Conservation (phyloP, 2,329 filamentous ascomycete species). For the Pyricularia grisea region DNA sequence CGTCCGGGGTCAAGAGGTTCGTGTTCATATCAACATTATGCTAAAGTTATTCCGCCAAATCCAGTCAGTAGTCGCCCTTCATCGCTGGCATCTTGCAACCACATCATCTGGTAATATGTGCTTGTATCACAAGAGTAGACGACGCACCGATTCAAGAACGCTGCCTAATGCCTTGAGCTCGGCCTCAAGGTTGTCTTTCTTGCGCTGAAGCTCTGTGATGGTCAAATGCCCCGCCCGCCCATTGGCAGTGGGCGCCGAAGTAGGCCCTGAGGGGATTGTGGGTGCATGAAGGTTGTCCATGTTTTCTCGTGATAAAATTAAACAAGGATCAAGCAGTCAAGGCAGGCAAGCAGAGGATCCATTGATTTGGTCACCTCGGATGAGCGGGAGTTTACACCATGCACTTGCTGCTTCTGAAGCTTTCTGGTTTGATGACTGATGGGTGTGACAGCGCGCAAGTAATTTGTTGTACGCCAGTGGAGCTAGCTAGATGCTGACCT, state of each 20-base stretch:
- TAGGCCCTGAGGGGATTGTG: constrained; percentile 64
- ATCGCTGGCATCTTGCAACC: not conserved
- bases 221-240: constrained; percentile 56
- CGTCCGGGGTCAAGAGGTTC: constrained; percentile 74
- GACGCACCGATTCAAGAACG: constrained; percentile 76
- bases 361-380: not conserved
- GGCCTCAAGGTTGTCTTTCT: constrained; percentile 76
- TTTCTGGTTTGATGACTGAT: not conserved
- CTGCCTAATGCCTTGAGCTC: constrained; percentile 78
- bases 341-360: not conserved
- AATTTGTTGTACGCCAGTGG: not conserved
- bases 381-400: not conserved
- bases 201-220: constrained; percentile 69
- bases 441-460: not conserved
- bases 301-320: constrained; percentile 11
- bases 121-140: not conserved
- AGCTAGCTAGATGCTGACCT: not conserved
- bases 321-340: not conserved
- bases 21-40: constrained; percentile 93
- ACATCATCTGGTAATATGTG: not conserved
- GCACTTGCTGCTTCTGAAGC: not conserved
- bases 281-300: constrained; percentile 52
- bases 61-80: not conserved
- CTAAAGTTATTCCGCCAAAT: constrained; percentile 33
- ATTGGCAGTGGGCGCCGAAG: constrained; percentile 49